These are phyloP conservation scores for Yamadazyma aaseri DNA, from an alignment of 1,139 yeast species.

Conservation along the genomic window DNA sequence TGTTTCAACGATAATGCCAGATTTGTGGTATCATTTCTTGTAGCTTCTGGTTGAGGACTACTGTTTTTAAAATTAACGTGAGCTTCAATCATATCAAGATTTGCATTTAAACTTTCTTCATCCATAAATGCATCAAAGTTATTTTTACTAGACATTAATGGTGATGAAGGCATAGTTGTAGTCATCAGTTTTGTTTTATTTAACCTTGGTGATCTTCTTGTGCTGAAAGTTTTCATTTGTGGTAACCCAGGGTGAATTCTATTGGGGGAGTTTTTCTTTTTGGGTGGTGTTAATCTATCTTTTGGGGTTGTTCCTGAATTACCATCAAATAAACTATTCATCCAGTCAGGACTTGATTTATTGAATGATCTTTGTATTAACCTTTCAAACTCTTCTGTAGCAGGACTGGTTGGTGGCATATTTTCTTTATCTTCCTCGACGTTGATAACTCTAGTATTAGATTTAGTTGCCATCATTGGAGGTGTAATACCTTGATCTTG, in stretches of 20 bases:
- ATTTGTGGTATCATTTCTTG: constrained; percentile 37
- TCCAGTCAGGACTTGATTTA: constrained; percentile 41
- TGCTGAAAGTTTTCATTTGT: constrained; percentile 28
- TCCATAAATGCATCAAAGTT: constrained; percentile 19
- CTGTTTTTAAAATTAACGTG: constrained; percentile 21
- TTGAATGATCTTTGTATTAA: constrained; percentile 39
- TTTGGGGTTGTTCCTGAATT: constrained; percentile 50
- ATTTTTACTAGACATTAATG: constrained; percentile 16
- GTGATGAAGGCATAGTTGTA: constrained; percentile 47
- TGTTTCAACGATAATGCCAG: constrained; percentile 30
- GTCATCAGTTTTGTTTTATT: constrained; percentile 22
- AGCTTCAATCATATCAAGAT: constrained; percentile 19
- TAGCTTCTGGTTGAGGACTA: constrained; percentile 34
- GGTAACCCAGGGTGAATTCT: constrained; percentile 25
- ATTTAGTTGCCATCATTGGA: constrained; percentile 50
- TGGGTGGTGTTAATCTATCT: constrained; percentile 31
- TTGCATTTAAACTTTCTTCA: constrained; percentile 17
- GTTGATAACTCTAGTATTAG: constrained; percentile 46
- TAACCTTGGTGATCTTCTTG: constrained; percentile 24
- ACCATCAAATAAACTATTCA: constrained; percentile 32
- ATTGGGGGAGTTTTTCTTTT: constrained; percentile 13
- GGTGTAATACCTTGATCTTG: constrained; percentile 41
- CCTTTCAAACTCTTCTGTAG: constrained; percentile 35
- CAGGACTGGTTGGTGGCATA: constrained; percentile 28
- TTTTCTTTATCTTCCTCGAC: constrained; percentile 46